phyloP scores from a whole-genome alignment of 2,329 filamentous ascomycete species.

The Apiospora rasikravindrae region DNA sequence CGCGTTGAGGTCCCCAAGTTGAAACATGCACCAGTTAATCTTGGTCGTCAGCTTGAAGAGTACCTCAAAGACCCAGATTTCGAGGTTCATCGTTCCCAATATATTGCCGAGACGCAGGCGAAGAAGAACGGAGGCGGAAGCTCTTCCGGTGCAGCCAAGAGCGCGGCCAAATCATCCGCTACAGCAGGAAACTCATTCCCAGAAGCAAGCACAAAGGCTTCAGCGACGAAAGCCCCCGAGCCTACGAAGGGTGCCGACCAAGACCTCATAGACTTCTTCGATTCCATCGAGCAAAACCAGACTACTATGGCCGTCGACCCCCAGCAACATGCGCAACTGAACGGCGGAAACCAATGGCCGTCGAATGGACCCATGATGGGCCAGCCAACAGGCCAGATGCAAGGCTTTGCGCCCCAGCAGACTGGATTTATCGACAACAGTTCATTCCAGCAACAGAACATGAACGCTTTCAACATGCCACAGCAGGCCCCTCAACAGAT shows the following conservation, averaged over 20 bases:
- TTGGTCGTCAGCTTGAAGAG: constrained; percentile 89
- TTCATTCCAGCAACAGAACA: constrained; percentile 49
- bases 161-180: constrained; percentile 43
- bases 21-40: constrained; percentile 93
- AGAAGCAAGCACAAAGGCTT: constrained; percentile 38
- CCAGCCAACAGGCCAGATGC: constrained; percentile 42
- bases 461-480: constrained; percentile 37
- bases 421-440: constrained; percentile 47
- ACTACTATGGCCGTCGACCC: constrained; percentile 63
- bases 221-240: constrained; percentile 49
- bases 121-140: constrained; percentile 56
- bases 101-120: constrained; percentile 84
- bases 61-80: constrained; percentile 96
- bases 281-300: constrained; percentile 88
- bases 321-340: constrained; percentile 39
- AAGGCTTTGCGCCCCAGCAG: constrained; percentile 38
- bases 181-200: constrained; percentile 51
- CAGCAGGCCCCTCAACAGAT: constrained; percentile 36
- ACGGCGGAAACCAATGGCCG: constrained; percentile 46
- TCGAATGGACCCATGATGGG: constrained; percentile 38
- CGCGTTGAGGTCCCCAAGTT: constrained; percentile 94
- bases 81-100: constrained; percentile 89
- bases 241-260: constrained; percentile 68
- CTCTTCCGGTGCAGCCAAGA: constrained; percentile 41
- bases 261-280: constrained; percentile 93